phyloP scores from a whole-genome alignment of 352 stramenopile species.

The Phytopythium cucurbitacearum region DNA sequence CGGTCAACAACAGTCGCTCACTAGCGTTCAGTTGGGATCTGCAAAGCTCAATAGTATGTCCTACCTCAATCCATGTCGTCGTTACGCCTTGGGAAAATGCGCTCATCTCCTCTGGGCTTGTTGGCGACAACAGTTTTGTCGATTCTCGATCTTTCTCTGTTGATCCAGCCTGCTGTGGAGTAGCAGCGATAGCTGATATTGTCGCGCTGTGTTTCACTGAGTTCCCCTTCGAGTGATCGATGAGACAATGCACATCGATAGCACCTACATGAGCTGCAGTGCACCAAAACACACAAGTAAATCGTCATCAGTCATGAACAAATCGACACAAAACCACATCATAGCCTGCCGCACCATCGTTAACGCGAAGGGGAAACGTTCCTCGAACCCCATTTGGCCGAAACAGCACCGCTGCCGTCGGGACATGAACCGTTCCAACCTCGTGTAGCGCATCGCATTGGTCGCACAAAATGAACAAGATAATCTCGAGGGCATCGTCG shows the following conservation, averaged over 20 bases:
- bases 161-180: background rate
- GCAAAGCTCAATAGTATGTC: background rate
- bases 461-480: conserved; percentile 8
- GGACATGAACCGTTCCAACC: conserved; percentile 20
- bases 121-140: conserved; percentile 8
- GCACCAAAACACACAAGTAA: background rate
- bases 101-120: conserved; percentile 10
- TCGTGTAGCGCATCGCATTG: conserved; percentile 8
- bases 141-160: background rate
- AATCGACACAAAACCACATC: background rate
- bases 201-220: background rate
- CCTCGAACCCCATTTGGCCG: conserved; percentile 33
- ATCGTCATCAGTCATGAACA: background rate
- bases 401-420: conserved; percentile 33
- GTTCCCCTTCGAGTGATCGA: conserved; percentile 3
- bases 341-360: conserved; percentile 14
- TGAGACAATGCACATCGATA: conserved; percentile 7
- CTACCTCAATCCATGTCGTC: conserved; percentile 9
- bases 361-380: conserved; percentile 28
- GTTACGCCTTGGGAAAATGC: background rate
- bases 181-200: background rate
- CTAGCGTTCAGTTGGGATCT: background rate
- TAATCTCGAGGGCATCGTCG: conserved; percentile 9
- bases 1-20: background rate
- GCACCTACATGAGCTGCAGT: background rate